These are phyloP conservation scores for Phellopilus nigrolimitatus DNA, from an alignment of 1,284 basidiomycete genomes.

Conservation along the genomic window DNA sequence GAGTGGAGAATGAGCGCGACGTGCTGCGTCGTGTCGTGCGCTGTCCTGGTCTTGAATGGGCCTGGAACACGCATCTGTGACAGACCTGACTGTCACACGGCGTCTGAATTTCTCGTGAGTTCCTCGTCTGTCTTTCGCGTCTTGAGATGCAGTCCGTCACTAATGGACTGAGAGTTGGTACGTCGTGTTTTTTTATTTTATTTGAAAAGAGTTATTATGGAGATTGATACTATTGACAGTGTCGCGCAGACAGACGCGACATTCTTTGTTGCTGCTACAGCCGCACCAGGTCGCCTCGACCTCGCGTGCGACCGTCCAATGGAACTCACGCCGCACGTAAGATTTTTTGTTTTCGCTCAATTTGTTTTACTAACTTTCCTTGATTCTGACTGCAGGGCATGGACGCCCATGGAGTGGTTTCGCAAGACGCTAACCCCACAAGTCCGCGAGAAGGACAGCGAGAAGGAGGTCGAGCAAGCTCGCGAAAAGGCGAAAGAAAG, in stretches of 20 bases:
- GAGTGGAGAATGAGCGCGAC: no score
- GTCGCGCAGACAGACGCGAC: constrained; percentile 10
- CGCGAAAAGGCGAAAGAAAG: constrained; percentile 48
- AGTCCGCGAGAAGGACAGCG: constrained; percentile 40
- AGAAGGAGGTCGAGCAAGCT: constrained; percentile 47
- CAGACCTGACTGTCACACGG: no score
- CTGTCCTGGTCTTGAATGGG: no score
- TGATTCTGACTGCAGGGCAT: constrained; percentile 25
- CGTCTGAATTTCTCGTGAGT: neutral
- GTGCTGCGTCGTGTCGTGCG: no score
- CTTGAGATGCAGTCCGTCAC: constrained; percentile 11
- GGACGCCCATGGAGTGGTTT: constrained; percentile 61
- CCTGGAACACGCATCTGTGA: no score
- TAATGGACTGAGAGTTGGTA: constrained; percentile 11
- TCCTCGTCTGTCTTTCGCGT: neutral
- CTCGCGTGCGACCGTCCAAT: constrained; percentile 28
- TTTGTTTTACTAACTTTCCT: constrained; percentile 28
- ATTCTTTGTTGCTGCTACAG: constrained; percentile 14
- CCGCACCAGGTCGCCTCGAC: constrained; percentile 26
- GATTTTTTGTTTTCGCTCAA: neutral
- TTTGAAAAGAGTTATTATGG: neutral
- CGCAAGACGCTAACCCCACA: constrained; percentile 50
- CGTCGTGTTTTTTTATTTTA: neutral
- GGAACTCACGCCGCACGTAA: constrained; percentile 30
- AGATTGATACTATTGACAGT: constrained; percentile 1